Evolutionary conservation across 2,329 filamentous ascomycete species (phyloP), one percentile per base, ranked within the genome.

Genomic region (Paraphaeosphaeria minitans): DNA sequence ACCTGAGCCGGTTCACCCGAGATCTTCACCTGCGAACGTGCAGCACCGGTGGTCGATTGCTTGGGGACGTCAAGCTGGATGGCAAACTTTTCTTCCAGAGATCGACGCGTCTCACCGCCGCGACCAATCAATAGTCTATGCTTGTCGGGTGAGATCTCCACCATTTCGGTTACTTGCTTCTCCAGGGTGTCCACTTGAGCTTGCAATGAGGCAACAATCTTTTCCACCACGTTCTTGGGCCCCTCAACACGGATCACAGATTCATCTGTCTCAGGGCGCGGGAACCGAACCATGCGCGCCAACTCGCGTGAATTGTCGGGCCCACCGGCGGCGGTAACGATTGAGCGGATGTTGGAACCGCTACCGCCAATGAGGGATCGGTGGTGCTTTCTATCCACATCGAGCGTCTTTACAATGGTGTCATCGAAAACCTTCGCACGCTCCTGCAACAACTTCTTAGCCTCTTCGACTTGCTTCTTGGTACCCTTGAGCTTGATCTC

Each of bases 301-400:
- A 95, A 86, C 62, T 91, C 89, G 42, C 91, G 88, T 62, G 89
- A 87, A 72, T 97, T 93, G 67, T 93, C 90, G 39, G 93, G 93
- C 10, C 95, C 96, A 62, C 95, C 96, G 48, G 95, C 93, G 69
- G 91, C 87, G 55, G 90, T 83, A 56, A 99, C 91, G 61, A 99
- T 93, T 61, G 91, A 88, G 61, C 91, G 91, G 58, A 99, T 89
- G 72, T 89, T 95, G 46, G 91, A 84, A 69, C 93, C 95, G 74
- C 91, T 90, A 65, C 88, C 83, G 62, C 95, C 95, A 77, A 99
- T 99, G 64, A 99, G 83, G 55, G 89, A 86, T 78, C 90, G 89
- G 80, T 99, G 95, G 78, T 95, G 88, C 82, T 96, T 97, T 81
- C 92, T 91, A 67, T 98, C 93, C n/a, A 99, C 88, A 35, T 96